Percentiles rank a stretch among this genome's conserved stretches.
These are phyloP conservation scores for Colletotrichum karsti DNA, from an alignment of 2,329 filamentous ascomycete genomes.

Conservation along the genomic window DNA sequence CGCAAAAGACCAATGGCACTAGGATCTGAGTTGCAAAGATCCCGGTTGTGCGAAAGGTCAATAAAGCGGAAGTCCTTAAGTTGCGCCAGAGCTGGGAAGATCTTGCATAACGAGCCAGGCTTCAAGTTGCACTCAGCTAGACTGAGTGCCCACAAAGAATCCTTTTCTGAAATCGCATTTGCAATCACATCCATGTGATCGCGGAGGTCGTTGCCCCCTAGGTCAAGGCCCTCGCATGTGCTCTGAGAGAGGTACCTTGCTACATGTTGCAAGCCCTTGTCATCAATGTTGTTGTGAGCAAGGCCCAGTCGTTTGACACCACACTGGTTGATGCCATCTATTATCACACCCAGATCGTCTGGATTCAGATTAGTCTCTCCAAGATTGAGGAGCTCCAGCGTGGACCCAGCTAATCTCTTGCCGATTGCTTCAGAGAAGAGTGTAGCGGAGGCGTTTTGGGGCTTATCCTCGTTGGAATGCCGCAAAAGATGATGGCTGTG, in stretches of 20 bases:
- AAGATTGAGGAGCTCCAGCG: slow-evolving; percentile 84
- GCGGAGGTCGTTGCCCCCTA: slow-evolving; percentile 82
- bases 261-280: slow-evolving; percentile 78
- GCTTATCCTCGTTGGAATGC: slow-evolving; percentile 35
- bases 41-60: slow-evolving; percentile 89
- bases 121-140: slow-evolving; percentile 86
- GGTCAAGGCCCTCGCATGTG: slow-evolving; percentile 85
- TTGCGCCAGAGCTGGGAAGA: slow-evolving; percentile 77
- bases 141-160: slow-evolving; percentile 81
- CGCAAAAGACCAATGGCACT: slow-evolving; percentile 79
- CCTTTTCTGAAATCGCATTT: slow-evolving; percentile 58
- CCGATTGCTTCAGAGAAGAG: slow-evolving; percentile 78
- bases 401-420: slow-evolving; percentile 78
- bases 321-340: slow-evolving; percentile 84
- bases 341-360: slow-evolving; percentile 75
- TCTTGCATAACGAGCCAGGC: slow-evolving; percentile 74
- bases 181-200: slow-evolving; percentile 64
- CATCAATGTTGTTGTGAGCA: slow-evolving; percentile 81
- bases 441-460: slow-evolving; percentile 49
- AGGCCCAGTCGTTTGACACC: slow-evolving; percentile 83
- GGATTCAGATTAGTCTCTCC: slow-evolving; percentile 80
- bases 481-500: slow-evolving; percentile 38
- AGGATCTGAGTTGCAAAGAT: slow-evolving; percentile 78
- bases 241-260: slow-evolving; percentile 79
- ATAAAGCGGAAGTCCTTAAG: slow-evolving; percentile 84